These are phyloP conservation scores for Rhynchosporium agropyri DNA, from an alignment of 2,329 filamentous ascomycete species.

Conservation along the genomic window DNA sequence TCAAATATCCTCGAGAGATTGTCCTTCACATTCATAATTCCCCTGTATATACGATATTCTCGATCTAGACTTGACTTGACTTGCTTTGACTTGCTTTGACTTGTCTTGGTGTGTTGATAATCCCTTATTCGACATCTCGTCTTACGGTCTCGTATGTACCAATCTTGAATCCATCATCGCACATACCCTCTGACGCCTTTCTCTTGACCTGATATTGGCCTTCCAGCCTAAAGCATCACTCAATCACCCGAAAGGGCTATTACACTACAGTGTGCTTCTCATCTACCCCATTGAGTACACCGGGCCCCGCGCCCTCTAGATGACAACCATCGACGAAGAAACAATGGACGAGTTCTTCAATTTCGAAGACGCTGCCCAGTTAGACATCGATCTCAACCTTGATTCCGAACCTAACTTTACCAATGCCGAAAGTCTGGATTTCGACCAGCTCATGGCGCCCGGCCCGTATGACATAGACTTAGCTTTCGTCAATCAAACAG, in stretches of 20 bases:
- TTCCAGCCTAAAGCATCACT: conserved; percentile 12
- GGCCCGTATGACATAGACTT: conserved; percentile 50
- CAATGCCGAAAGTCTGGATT: conserved; percentile 2
- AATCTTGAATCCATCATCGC: not conserved
- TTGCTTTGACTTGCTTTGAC: too few species aligned
- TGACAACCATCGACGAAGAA: conserved; percentile 43
- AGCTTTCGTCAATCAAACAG: conserved; percentile 57
- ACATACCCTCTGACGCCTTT: conserved; percentile 30
- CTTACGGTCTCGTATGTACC: not conserved
- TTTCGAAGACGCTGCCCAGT: conserved; percentile 55
- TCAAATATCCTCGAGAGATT: not conserved
- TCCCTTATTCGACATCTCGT: not conserved
- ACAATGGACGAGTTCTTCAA: conserved; percentile 63
- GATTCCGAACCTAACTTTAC: conserved; percentile 5
- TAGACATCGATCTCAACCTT: conserved; percentile 18
- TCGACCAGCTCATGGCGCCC: conserved; percentile 14
- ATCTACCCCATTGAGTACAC: not conserved
- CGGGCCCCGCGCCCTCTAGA: conserved; percentile 36
- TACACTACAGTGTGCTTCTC: not conserved
- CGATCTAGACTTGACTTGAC: too few species aligned
- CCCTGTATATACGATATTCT: too few species aligned
- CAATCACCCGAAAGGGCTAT: not conserved
- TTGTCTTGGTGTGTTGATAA: too few species aligned
- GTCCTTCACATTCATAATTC: too few species aligned
- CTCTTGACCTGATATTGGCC: conserved; percentile 23